Evolutionary conservation across 2,329 filamentous ascomycete genomes (phyloP), one percentile per base, ranked within the genome.

Genomic region (Metarhizium brunneum): DNA sequence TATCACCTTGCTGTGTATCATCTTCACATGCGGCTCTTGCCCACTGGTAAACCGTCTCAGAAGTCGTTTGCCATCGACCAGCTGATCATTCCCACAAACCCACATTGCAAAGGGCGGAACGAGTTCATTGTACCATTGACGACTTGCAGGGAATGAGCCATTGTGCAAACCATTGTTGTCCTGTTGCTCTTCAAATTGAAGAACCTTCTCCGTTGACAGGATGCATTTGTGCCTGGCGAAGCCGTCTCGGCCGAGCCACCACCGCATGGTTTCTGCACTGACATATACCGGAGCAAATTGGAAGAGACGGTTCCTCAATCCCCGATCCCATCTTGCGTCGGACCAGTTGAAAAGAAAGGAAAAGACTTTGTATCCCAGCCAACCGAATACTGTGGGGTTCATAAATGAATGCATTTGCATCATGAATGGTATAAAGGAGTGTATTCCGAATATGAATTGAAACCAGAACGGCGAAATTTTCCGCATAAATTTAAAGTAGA

Each of bases 391-490:
- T 0, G 70, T 73, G 0, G 86, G 76, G 0, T 86, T 82, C 2
- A 96, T 68, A 3, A 85, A 60, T 0, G 71, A 69, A 64, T 94
- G 90, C 79, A 92, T 90, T 6, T 78, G 79, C 85, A 95, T 90
- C 92, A 96, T 96, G 61, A 94, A 77, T 0, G 92, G 92, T 49
- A 97, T 95, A 68, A 96, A 96, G 0, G 89, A 84, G 66, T 96
- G 92, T 45, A 96, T 91, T 16, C 92, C 92, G 66, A 96, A 96
- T 62, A 95, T 81, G 25, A 90, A 66, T 1, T 89, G 79, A 70
- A 96, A 96, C 67, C 90, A 77, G 32, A 71, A 76, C 0, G 90
- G 88, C 0, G 86, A 86, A 53, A 96, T 88, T 52, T 88, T 73
- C 16, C 85, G 82, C 87, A 96, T 92, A 71, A 96, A 92, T 62